Conservation (phyloP, 306 rosid species). For the Purshia tridentata region DNA sequence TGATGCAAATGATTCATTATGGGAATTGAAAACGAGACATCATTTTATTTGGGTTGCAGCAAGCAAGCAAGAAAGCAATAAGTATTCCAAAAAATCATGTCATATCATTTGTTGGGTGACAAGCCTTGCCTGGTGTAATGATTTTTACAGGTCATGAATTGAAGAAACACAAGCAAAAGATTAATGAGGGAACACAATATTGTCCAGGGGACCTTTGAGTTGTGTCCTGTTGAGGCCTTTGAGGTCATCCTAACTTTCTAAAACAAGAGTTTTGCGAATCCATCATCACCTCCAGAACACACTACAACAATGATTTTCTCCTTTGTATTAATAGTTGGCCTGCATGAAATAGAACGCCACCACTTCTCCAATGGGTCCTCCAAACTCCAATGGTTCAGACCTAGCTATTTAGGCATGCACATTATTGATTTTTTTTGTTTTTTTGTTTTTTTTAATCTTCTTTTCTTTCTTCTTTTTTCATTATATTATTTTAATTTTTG, state of each 20-base stretch:
- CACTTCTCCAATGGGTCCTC: constrained; percentile 19
- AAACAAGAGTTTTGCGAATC: constrained; percentile 35
- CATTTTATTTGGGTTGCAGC: constrained; percentile 15
- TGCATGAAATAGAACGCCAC: constrained; percentile 36
- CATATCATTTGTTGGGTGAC: constrained; percentile 19
- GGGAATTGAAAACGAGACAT: constrained; percentile 5
- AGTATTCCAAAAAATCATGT: constrained; percentile 4
- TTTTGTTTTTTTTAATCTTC: neutral
- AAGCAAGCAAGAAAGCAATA: constrained; percentile 4
- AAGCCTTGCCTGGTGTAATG: constrained; percentile 24
- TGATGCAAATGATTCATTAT: constrained; percentile 1
- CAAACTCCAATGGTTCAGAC: neutral
- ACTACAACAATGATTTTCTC: constrained; percentile 38
- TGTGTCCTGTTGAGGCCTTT: constrained; percentile 17
- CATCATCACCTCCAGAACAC: constrained; percentile 46
- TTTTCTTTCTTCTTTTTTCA: neutral
- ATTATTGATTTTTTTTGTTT: neutral
- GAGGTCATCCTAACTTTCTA: constrained; percentile 34
- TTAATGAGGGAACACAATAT: constrained; percentile 10
- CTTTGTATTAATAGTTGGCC: constrained; percentile 38
- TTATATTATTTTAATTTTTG: neutral
- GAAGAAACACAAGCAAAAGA: neutral
- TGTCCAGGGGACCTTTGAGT: constrained; percentile 17
- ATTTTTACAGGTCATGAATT: constrained; percentile 24
- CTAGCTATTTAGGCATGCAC: neutral